A percentile compares a stretch with the other conserved stretches of the same genome.
Conservation (phyloP, 768 basidiomycete genomes). For the Phallus indusiatus region DNA sequence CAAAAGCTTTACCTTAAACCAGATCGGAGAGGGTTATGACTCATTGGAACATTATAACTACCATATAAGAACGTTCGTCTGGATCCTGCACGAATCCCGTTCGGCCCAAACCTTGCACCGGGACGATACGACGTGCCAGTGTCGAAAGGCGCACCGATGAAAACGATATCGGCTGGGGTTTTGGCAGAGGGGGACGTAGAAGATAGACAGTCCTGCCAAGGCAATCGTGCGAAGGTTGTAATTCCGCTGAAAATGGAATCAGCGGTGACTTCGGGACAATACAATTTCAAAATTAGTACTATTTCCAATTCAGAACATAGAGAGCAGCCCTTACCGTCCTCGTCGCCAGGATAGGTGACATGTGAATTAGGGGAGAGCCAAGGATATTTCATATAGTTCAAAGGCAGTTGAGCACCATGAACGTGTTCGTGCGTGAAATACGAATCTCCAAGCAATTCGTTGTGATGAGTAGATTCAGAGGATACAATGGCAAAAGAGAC, state of each 20-base stretch:
- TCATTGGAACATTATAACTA: conserved; percentile 69
- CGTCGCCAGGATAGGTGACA: conserved; percentile 44
- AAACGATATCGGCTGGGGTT: conserved; percentile 65
- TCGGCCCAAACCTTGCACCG: conserved; percentile 80
- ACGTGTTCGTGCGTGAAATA: conserved; percentile 27
- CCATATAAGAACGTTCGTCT: conserved; percentile 67
- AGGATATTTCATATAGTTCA: conserved; percentile 60
- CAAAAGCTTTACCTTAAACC: conserved; percentile 36
- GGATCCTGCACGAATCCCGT: conserved; percentile 72
- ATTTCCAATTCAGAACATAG: neutral
- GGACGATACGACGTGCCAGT: conserved; percentile 71
- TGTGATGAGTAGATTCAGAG: conserved; percentile 5
- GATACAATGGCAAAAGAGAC: conserved; percentile 19
- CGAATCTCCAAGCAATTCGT: neutral
- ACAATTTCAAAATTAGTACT: neutral
- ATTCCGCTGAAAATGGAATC: conserved; percentile 79
- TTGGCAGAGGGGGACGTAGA: conserved; percentile 34
- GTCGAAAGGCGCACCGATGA: conserved; percentile 73
- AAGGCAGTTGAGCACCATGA: conserved; percentile 43
- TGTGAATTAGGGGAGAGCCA: conserved; percentile 27
- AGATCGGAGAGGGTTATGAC: conserved; percentile 60
- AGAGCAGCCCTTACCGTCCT: conserved; percentile 38
- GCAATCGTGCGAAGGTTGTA: conserved; percentile 80
- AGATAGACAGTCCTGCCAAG: conserved; percentile 71
- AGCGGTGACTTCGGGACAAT: conserved; percentile 43